Percentiles rank a stretch among this genome's conserved stretches.
These are phyloP conservation scores for Penicillium sp. DNA, from an alignment of 2,329 filamentous ascomycete species.

Conservation along the genomic window DNA sequence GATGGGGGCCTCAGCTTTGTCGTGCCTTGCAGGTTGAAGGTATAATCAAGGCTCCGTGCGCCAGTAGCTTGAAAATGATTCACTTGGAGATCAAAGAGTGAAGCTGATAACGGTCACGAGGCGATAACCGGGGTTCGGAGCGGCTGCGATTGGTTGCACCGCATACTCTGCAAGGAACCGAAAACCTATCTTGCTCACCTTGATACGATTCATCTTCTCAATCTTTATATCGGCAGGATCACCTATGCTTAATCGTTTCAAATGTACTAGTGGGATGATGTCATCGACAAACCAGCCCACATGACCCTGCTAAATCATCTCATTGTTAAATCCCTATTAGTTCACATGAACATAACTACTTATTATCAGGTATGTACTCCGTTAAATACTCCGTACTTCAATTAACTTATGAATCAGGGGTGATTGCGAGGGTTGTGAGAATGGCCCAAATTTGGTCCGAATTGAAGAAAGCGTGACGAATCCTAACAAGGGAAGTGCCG, in stretches of 20 bases:
- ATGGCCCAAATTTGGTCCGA: neutral
- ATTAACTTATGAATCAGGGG: neutral
- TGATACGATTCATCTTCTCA: neutral
- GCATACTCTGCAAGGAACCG: neutral
- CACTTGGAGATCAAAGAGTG: conserved; percentile 1
- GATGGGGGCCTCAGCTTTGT: neutral
- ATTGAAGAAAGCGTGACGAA: neutral
- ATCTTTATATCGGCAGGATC: neutral
- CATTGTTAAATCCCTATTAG: neutral
- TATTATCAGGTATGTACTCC: neutral
- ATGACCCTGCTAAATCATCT: neutral
- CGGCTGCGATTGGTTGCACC: neutral
- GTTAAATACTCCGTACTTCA: neutral
- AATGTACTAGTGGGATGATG: neutral
- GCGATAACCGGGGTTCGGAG: neutral
- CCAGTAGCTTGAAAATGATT: neutral
- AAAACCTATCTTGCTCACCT: neutral
- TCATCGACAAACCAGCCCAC: neutral
- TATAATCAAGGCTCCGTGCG: neutral
- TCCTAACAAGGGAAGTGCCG: neutral
- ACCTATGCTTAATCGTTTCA: neutral
- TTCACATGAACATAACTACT: neutral
- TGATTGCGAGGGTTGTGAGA: neutral
- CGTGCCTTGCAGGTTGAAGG: neutral
- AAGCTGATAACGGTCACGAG: conserved; percentile 6